A percentile compares a stretch with the other conserved stretches of the same genome.
Evolutionary conservation across 2,329 filamentous ascomycete genomes (phyloP).

Genomic region (Aspergillus luchuensis): DNA sequence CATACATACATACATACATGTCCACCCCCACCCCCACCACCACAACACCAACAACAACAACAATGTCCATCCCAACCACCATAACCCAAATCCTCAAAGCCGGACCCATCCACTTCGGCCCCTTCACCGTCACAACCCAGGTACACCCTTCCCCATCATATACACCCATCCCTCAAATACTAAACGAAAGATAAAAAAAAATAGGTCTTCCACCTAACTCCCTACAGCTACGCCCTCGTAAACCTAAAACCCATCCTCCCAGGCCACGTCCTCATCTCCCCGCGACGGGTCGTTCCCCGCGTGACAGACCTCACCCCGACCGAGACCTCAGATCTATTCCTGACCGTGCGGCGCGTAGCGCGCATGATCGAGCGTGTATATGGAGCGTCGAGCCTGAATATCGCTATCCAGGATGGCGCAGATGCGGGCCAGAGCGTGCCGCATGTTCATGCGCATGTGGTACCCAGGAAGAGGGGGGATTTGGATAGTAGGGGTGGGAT

Average conservation of each 20-base stretch:
- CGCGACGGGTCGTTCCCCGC: slow-evolving; percentile 67
- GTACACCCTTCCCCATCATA: slow-evolving; percentile 44
- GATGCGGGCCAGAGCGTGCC: slow-evolving; percentile 92
- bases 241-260: slow-evolving; percentile 94
- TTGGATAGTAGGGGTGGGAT: slow-evolving; percentile 59
- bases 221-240: slow-evolving; percentile 81
- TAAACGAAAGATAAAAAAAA: too few species aligned
- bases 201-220: slow-evolving; percentile 84
- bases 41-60: not conserved
- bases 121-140: slow-evolving; percentile 74
- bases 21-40: not conserved
- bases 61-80: slow-evolving; percentile 17
- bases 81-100: slow-evolving; percentile 34
- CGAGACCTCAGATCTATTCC: slow-evolving; percentile 83
- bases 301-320: slow-evolving; percentile 70
- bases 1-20: not conserved
- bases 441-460: slow-evolving; percentile 91
- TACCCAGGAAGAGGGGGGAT: slow-evolving; percentile 68
- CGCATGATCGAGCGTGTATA: slow-evolving; percentile 68
- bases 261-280: slow-evolving; percentile 89
- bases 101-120: slow-evolving; percentile 66
- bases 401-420: slow-evolving; percentile 89
- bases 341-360: slow-evolving; percentile 80
- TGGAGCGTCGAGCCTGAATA: slow-evolving; percentile 76
- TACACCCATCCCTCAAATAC: not conserved